Percentiles rank a stretch among this genome's conserved stretches.
These are phyloP conservation scores for Trametes sanguinea DNA, from an alignment of 768 basidiomycete genomes.

Conservation along the genomic window DNA sequence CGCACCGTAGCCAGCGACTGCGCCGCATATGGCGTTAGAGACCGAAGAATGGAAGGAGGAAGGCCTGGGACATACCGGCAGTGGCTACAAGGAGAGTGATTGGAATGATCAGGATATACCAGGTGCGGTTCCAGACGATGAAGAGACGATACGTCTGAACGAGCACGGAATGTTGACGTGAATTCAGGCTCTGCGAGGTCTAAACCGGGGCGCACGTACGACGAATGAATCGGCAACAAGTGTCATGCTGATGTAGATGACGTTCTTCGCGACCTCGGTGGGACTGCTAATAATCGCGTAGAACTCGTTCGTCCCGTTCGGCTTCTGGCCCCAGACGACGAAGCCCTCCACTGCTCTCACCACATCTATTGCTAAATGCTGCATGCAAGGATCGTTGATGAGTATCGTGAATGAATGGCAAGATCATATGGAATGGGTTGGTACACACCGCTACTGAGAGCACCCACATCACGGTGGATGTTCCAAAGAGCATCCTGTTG, in stretches of 20 bases:
- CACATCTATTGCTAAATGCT: constrained; percentile 21
- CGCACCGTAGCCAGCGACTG: constrained; percentile 21
- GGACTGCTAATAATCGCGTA: constrained; percentile 14
- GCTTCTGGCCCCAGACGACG: constrained; percentile 9
- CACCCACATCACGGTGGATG: constrained; percentile 20
- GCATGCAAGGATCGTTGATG: neutral
- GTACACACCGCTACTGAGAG: constrained; percentile 13
- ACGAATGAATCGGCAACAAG: constrained; percentile 21
- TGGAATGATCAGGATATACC: constrained; percentile 17
- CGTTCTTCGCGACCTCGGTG: constrained; percentile 21
- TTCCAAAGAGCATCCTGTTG: constrained; percentile 22
- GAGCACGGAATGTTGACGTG: neutral
- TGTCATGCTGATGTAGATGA: constrained; percentile 21
- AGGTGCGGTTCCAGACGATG: constrained; percentile 15
- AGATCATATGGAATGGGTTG: neutral
- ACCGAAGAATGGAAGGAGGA: too few relatives aligned
- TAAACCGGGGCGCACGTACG: neutral
- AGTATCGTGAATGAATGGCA: neutral
- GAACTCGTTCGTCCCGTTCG: constrained; percentile 6
- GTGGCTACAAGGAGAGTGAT: constrained; percentile 13
- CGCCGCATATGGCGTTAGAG: too few relatives aligned
- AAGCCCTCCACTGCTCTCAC: constrained; percentile 13
- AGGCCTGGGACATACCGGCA: neutral
- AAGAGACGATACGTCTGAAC: constrained; percentile 13
- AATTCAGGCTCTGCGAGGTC: neutral